Evolutionary conservation across 768 basidiomycete genomes (phyloP), one percentile per base, ranked within the genome.

Genomic region (Crassisporium funariophilum): DNA sequence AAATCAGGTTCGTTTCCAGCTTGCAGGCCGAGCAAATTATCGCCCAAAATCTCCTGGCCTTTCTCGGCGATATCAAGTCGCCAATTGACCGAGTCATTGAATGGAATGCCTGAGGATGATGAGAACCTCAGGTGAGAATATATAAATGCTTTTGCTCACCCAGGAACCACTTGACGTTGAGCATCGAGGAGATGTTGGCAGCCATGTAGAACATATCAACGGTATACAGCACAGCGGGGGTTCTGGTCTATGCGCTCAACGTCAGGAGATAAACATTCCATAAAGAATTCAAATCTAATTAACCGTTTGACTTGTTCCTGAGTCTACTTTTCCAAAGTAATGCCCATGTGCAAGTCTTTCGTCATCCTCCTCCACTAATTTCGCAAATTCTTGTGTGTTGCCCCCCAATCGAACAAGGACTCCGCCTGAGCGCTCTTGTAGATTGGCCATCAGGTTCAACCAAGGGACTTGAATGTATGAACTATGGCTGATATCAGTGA

Each of bases 1-100:
- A 89, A 76, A 69, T 92, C 88, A 12, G 88, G 88, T 65, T 91
- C 88, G 59, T 91, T 89, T 2, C 83, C 87, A 1, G 82, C 77
- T 60, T 88, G 83, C 6, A 87, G 64, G 0, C 84, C 88, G n/a
- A 85, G 62, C 15, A 91, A 67, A 49, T 79, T 73, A 39, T 76
- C 67, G 1, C 88, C 88, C 1, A 91, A 70, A 48, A 88, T 83
- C 13, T 63, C 51, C 59, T 87, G 76, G 4, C 80, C 81, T 31
- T 76, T 64, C 57, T 81, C 75, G 5, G 81, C 84, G 22, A 86
- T 80, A 19, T 61, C 61, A 11, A 83, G 59, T 4, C 75, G 66
- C 70, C 75, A 78, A 59, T 82, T 65, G 24, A 65, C 52, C 11
- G 79, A 78, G 38, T 85, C 77, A 58, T 88, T 86, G 71, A 89